Evolutionary conservation across 805 yeast genomes (phyloP).

Genomic region (Huiozyma sinensis): DNA sequence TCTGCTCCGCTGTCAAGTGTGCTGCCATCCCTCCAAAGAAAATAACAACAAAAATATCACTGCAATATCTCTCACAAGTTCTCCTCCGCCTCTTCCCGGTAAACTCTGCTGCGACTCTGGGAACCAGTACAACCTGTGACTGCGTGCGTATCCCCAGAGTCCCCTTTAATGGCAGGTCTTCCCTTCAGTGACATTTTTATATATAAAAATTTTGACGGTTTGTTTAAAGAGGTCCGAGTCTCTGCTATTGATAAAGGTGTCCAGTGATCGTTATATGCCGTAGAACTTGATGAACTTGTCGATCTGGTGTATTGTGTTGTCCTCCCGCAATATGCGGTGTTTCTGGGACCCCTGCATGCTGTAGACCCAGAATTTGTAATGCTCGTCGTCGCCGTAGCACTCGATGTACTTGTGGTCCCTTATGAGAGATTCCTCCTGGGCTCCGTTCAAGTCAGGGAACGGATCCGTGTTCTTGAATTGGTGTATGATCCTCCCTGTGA

Average conservation of each 20-base stretch:
- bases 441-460: not conserved
- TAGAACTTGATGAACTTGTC: conserved; percentile 7
- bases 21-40: no score
- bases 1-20: conserved; percentile 77
- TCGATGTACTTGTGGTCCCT: conserved; percentile 42
- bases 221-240: no score
- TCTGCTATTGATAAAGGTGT: no score
- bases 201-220: no score
- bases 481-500: conserved; percentile 20
- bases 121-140: no score
- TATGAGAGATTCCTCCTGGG: conserved; percentile 34
- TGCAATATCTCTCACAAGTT: no score
- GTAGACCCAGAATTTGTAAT: conserved; percentile 41
- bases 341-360: conserved; percentile 25
- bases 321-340: conserved; percentile 23
- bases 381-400: conserved; percentile 31
- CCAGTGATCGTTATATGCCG: not conserved
- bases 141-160: no score
- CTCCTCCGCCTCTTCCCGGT: no score
- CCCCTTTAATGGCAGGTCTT: no score
- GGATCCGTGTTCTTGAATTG: conserved; percentile 6
- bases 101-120: no score
- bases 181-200: no score
- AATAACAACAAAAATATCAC: no score
- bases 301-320: conserved; percentile 13